Evolutionary conservation across 768 basidiomycete genomes (phyloP).

Genomic region (Trametes sanguinea): DNA sequence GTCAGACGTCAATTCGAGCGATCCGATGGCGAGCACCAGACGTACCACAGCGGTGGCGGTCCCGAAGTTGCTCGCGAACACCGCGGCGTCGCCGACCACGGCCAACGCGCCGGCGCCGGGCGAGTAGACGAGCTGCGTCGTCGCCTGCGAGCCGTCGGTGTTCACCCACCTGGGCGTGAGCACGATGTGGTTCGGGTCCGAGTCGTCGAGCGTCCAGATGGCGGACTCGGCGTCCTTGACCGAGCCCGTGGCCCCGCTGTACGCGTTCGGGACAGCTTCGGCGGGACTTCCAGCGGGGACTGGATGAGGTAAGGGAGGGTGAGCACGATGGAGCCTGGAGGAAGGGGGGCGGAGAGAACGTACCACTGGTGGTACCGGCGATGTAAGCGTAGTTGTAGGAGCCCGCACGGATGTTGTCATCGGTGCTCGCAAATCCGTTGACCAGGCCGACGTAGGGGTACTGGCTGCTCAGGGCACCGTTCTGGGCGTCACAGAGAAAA

Average conservation of each 20-base stretch:
- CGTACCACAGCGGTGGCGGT: conserved; percentile 3
- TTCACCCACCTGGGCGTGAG: conserved; percentile 24
- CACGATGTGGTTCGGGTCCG: not conserved
- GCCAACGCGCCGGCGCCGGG: not conserved
- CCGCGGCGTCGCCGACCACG: conserved; percentile 6
- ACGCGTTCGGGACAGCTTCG: conserved; percentile 19
- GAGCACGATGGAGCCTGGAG: not conserved
- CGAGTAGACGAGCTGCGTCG: not conserved
- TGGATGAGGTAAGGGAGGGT: not conserved
- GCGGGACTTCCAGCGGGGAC: conserved; percentile 7
- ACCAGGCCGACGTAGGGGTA: conserved; percentile 19
- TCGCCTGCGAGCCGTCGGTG: conserved; percentile 15
- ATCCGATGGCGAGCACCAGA: too few relatives aligned
- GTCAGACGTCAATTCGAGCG: too few relatives aligned
- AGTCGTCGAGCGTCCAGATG: conserved; percentile 23
- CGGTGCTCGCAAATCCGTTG: conserved; percentile 17
- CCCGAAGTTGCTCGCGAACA: conserved; percentile 11
- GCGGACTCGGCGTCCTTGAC: conserved; percentile 23
- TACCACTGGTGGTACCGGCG: conserved; percentile 18
- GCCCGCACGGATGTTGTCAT: conserved; percentile 12
- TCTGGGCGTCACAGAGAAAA: not conserved
- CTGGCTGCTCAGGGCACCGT: conserved; percentile 3
- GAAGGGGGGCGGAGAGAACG: not conserved
- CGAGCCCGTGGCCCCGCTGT: conserved; percentile 21
- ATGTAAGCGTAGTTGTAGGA: conserved; percentile 23